phyloP scores from a whole-genome alignment of 2,329 filamentous ascomycete genomes.

The Exutisphaerella laricina region DNA sequence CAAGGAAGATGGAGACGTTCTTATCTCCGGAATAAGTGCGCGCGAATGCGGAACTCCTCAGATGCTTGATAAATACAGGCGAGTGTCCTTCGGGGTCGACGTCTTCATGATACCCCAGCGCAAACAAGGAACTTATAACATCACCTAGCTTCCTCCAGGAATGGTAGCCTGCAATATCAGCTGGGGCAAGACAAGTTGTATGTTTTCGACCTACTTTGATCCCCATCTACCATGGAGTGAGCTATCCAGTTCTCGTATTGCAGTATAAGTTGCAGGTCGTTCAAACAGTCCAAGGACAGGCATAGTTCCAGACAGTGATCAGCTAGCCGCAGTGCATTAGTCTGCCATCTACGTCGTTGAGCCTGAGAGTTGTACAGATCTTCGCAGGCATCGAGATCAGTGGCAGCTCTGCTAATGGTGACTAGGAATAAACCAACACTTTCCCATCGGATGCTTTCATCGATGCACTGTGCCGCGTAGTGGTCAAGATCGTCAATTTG shows the following conservation, averaged over 20 bases:
- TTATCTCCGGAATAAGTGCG: slow-evolving; percentile 45
- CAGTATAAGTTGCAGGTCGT: slow-evolving; percentile 42
- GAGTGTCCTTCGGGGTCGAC: slow-evolving; percentile 27
- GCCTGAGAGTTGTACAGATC: slow-evolving; percentile 26
- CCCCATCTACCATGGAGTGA: slow-evolving; percentile 41
- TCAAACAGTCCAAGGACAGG: slow-evolving; percentile 34
- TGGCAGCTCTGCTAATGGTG: slow-evolving; percentile 35
- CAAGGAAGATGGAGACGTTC: slow-evolving; percentile 46
- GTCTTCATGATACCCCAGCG: slow-evolving; percentile 45
- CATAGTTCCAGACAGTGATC: slow-evolving; percentile 36
- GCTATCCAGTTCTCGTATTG: slow-evolving; percentile 47
- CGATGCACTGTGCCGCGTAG: slow-evolving; percentile 6
- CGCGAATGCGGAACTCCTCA: slow-evolving; percentile 40
- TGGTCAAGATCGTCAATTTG: slow-evolving; percentile 5
- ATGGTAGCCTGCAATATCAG: slow-evolving; percentile 37
- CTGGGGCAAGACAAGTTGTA: not conserved
- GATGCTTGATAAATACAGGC: slow-evolving; percentile 39
- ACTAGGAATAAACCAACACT: slow-evolving; percentile 38
- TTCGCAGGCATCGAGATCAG: slow-evolving; percentile 31
- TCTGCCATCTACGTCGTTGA: slow-evolving; percentile 30
- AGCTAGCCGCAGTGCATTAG: slow-evolving; percentile 18
- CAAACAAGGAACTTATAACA: slow-evolving; percentile 43
- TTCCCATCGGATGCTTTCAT: slow-evolving; percentile 35
- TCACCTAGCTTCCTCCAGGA: slow-evolving; percentile 47
- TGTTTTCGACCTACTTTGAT: slow-evolving; percentile 37